Evolutionary conservation across 2,329 filamentous ascomycete genomes (phyloP).

Genomic region (Talaromyces albobiverticillius): DNA sequence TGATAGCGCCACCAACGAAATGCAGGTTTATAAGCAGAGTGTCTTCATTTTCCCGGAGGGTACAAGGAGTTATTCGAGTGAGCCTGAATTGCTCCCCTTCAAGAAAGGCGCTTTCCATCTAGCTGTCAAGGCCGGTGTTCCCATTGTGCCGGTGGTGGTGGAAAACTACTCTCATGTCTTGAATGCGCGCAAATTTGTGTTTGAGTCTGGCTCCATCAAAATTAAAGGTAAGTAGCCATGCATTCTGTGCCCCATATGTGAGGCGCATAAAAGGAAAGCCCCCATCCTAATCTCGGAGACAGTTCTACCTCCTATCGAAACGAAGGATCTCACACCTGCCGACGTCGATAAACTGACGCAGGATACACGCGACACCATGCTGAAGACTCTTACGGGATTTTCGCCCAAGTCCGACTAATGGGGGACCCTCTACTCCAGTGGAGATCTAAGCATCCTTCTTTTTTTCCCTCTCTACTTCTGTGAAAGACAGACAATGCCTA

Average conservation of each 20-base stretch:
- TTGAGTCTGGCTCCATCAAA: constrained; percentile 68
- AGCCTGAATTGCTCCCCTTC: constrained; percentile 84
- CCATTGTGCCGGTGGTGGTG: constrained; percentile 80
- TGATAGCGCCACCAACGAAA: constrained; percentile 75
- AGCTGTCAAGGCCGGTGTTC: constrained; percentile 88
- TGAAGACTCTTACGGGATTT: constrained; percentile 54
- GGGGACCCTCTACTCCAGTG: constrained; percentile 30
- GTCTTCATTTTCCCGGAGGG: constrained; percentile 68
- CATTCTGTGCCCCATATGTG: too few species aligned
- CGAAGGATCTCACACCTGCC: constrained; percentile 65
- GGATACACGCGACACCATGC: constrained; percentile 71
- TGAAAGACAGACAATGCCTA: background rate
- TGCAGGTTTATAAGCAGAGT: constrained; percentile 64
- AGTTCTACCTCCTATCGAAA: constrained; percentile 81
- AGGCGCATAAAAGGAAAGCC: too few species aligned
- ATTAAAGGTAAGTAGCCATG: constrained; percentile 71
- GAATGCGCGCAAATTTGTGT: constrained; percentile 61
- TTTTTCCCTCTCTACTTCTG: background rate
- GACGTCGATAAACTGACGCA: constrained; percentile 74
- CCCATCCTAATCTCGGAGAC: too few species aligned
- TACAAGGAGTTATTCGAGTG: constrained; percentile 81
- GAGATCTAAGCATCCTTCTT: constrained; percentile 29
- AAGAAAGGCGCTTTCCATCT: constrained; percentile 99
- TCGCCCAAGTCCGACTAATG: constrained; percentile 26
- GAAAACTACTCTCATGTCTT: constrained; percentile 77